These are phyloP conservation scores for Grigorovia jiainica DNA, from an alignment of 805 yeast genomes.

Conservation along the genomic window DNA sequence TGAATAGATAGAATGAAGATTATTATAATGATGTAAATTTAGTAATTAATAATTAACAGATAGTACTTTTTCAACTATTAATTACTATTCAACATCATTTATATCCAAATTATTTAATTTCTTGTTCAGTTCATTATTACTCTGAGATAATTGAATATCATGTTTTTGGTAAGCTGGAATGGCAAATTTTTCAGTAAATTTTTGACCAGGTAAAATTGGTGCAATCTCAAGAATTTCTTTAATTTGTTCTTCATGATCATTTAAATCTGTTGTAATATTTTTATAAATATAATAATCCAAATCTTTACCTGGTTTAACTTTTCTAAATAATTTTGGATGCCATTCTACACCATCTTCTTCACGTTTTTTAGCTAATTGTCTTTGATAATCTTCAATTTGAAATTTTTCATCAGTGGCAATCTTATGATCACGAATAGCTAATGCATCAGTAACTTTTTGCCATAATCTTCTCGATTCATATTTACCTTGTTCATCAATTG, in stretches of 20 bases:
- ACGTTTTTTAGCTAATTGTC: constrained; percentile 63
- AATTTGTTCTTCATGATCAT: constrained; percentile 44
- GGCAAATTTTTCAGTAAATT: constrained; percentile 51
- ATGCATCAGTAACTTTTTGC: constrained; percentile 72
- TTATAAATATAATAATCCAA: constrained; percentile 62
- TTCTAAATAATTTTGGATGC: constrained; percentile 68
- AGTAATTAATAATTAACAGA: background rate
- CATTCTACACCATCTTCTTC: constrained; percentile 71
- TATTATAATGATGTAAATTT: too few species aligned
- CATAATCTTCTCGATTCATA: constrained; percentile 78
- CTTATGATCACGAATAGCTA: constrained; percentile 70
- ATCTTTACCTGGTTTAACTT: constrained; percentile 33
- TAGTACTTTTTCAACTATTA: background rate
- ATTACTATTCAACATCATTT: background rate
- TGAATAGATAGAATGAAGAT: too few species aligned
- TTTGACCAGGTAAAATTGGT: constrained; percentile 80
- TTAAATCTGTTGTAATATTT: constrained; percentile 39
- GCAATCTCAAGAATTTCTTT: constrained; percentile 52
- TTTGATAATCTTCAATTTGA: constrained; percentile 79
- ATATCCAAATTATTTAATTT: background rate
- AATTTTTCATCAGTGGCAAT: constrained; percentile 83
- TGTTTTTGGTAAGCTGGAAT: constrained; percentile 58
- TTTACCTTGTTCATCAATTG: constrained; percentile 68
- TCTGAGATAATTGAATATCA: constrained; percentile 15
- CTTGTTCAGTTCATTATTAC: background rate